phyloP scores from a whole-genome alignment of 768 basidiomycete species.

The Gymnopilus dilepis region DNA sequence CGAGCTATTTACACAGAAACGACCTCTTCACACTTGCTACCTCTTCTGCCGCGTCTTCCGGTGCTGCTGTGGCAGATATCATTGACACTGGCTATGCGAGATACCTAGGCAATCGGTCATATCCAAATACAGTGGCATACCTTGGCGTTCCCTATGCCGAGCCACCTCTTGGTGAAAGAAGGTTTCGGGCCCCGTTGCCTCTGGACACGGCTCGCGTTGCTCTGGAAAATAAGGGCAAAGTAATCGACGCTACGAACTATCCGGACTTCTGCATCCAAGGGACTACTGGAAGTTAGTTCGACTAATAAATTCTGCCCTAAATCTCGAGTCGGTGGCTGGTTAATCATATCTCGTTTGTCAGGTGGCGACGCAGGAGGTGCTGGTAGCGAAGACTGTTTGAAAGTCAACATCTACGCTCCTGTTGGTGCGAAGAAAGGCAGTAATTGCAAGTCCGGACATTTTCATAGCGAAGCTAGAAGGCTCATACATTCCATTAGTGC shows the following conservation, averaged over 20 bases:
- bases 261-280: conserved; percentile 68
- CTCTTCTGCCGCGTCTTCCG: conserved; percentile 12
- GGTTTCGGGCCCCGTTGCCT: conserved; percentile 58
- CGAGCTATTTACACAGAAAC: conserved; percentile 21
- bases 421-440: conserved; percentile 48
- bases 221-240: conserved; percentile 36
- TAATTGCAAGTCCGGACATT: conserved; percentile 44
- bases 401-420: conserved; percentile 69
- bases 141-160: conserved; percentile 66
- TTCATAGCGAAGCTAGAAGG: neutral
- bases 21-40: conserved; percentile 15
- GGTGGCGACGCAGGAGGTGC: conserved; percentile 64
- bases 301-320: no score
- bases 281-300: conserved; percentile 46
- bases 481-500: conserved; percentile 34
- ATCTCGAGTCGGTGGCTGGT: conserved; percentile 1
- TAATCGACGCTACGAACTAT: conserved; percentile 58
- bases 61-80: conserved; percentile 27
- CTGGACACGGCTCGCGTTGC: conserved; percentile 53
- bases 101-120: conserved; percentile 59
- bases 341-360: conserved; percentile 24
- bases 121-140: conserved; percentile 59
- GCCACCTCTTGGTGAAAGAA: conserved; percentile 55
- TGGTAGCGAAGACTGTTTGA: conserved; percentile 70
- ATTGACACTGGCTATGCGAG: conserved; percentile 64